Evolutionary conservation across 2,329 filamentous ascomycete species (phyloP).

Genomic region (Capronia coronata): DNA sequence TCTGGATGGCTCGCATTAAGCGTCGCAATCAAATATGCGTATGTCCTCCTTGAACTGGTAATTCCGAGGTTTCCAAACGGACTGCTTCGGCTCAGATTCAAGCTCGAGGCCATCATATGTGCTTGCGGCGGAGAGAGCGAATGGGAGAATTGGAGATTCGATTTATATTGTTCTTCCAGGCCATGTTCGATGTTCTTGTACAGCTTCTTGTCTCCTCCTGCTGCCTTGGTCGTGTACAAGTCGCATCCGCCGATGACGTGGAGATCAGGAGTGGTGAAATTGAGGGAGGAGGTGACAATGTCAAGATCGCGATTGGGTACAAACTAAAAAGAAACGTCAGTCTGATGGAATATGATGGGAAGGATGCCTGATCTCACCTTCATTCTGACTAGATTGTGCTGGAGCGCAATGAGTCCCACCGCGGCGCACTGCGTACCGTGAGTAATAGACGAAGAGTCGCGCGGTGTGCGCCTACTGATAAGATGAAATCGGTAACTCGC

Average conservation of each 20-base stretch:
- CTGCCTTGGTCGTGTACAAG: constrained; percentile 94
- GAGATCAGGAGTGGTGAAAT: constrained; percentile 90
- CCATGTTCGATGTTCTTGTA: constrained; percentile 93
- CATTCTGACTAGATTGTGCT: constrained; percentile 21
- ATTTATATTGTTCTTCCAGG: constrained; percentile 84
- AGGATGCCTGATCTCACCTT: constrained; percentile 26
- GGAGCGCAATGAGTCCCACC: constrained; percentile 7
- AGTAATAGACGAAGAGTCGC: background rate
- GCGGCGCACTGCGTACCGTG: constrained; percentile 1
- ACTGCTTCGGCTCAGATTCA: constrained; percentile 78
- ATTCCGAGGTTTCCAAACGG: constrained; percentile 89
- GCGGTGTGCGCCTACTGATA: background rate
- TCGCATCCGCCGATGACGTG: constrained; percentile 91
- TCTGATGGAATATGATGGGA: background rate
- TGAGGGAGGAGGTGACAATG: constrained; percentile 82
- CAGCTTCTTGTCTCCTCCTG: constrained; percentile 90
- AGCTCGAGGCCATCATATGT: constrained; percentile 56
- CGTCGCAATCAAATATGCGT: constrained; percentile 92
- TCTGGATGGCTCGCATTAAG: constrained; percentile 92
- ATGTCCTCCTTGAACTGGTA: constrained; percentile 80
- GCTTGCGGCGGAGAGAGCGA: constrained; percentile 79
- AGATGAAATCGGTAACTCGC: background rate
- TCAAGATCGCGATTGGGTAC: constrained; percentile 87
- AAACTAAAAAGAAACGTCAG: constrained; percentile 57
- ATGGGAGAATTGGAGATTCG: constrained; percentile 75